Conservation (phyloP, 371 early-diverging fungal species). For the Haplosporangium sp. region DNA sequence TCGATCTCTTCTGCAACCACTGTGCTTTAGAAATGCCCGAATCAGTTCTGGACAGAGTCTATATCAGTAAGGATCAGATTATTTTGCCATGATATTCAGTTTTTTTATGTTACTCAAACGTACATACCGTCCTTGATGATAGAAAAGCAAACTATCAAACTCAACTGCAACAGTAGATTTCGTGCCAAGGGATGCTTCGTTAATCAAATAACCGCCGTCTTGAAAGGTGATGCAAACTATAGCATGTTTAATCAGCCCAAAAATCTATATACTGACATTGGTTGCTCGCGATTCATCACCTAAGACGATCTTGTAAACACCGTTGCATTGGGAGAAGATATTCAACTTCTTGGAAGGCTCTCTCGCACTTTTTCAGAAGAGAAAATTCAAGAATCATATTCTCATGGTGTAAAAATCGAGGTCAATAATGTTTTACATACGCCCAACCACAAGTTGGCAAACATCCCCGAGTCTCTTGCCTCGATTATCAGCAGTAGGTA, state of each 20-base stretch:
- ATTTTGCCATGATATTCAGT: neutral
- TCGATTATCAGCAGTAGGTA: conserved; percentile 13
- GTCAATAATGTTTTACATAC: conserved; percentile 31
- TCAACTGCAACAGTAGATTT: conserved; percentile 10
- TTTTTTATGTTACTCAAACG: neutral
- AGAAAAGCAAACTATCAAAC: conserved; percentile 25
- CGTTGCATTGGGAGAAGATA: conserved; percentile 21
- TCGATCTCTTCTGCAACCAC: conserved; percentile 44
- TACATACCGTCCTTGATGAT: neutral
- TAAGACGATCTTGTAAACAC: conserved; percentile 35
- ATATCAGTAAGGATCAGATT: conserved; percentile 11
- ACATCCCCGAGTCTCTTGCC: conserved; percentile 1
- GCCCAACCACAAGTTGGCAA: neutral
- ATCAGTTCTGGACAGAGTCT: conserved; percentile 42
- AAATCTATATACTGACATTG: neutral
- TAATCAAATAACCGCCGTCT: conserved; percentile 18
- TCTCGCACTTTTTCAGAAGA: conserved; percentile 1
- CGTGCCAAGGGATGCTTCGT: conserved; percentile 27
- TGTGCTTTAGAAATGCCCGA: conserved; percentile 38
- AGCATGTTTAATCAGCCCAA: neutral
- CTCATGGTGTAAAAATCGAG: conserved; percentile 27
- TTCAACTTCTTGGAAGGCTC: conserved; percentile 23
- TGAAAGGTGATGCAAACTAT: conserved; percentile 16
- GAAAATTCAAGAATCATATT: conserved; percentile 4
- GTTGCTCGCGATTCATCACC: too few relatives aligned